Evolutionary conservation across 768 basidiomycete genomes (phyloP).

Genomic region (Amanita thiersii): DNA sequence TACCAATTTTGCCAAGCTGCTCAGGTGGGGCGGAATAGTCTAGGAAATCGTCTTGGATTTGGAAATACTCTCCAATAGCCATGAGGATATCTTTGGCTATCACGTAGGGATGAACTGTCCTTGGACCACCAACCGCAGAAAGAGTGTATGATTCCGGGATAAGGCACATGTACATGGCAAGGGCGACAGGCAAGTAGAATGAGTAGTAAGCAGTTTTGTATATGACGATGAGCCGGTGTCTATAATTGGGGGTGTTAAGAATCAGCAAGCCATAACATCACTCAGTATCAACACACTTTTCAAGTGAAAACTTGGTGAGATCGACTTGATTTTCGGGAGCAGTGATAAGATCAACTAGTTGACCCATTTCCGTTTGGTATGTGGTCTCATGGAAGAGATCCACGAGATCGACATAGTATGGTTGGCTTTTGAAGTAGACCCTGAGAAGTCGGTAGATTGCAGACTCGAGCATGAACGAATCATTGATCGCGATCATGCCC

Average conservation of each 20-base stretch:
- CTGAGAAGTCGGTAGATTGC: conserved; percentile 91
- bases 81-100: conserved; percentile 75
- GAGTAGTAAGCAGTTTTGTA: conserved; percentile 99
- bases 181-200: conserved; percentile 96
- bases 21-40: too few relatives aligned
- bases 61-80: conserved; percentile 92
- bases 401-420: conserved; percentile 83
- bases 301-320: conserved; percentile 77
- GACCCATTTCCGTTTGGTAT: conserved; percentile 93
- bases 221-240: conserved; percentile 86
- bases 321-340: conserved; percentile 90
- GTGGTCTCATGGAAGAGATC: conserved; percentile 89
- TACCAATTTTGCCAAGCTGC: conserved; percentile 93
- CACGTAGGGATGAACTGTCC: conserved; percentile 52
- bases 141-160: conserved; percentile 45
- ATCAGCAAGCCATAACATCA: too few relatives aligned
- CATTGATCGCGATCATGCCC: conserved; percentile 89
- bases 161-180: conserved; percentile 75
- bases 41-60: too few relatives aligned
- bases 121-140: conserved; percentile 13
- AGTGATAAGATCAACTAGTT: conserved; percentile 92
- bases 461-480: conserved; percentile 91
- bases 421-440: conserved; percentile 70
- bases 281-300: conserved; percentile 72
- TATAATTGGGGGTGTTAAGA: too few relatives aligned